Evolutionary conservation across 345 rosid species (phyloP), one percentile per base, ranked within the genome.

Genomic region (Eucalyptus polybractea): DNA sequence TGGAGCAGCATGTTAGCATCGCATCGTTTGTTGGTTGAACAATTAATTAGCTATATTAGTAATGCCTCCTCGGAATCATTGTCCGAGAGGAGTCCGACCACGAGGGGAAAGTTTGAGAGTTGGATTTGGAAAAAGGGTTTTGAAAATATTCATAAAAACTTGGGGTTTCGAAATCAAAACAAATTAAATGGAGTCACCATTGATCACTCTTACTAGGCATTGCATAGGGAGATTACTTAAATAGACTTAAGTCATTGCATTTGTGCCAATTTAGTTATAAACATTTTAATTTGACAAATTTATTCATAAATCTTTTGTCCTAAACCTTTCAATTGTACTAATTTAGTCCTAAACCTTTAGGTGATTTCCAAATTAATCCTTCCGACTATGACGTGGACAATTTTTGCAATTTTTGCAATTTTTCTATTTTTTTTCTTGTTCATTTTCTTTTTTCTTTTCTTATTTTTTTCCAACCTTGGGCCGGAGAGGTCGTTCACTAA

Each of bases 401-500:
- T 62, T 29, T 62, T 62, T 12, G 4, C n/a, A 24, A 24, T 27
- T 51, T 51, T 51, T 47, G 14, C 16, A 13, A 50, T 60, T 60
- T 27, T 60, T 60, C 8, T 5, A 27, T 25, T 13, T 29, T 62
- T 62, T n/a, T 65, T 65, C 76, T 3, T 62, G 2, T n/a, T n/a
- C 10, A 6, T 15, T 65, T 65, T 65, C 16, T 7, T 7, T n/a
- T 65, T 65, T n/a, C 17, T 65, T 14, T 62, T 62, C 33, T 29
- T 7, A 1, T 65, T 62, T 65, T 65, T 65, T 65, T 65, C 37
- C 76, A 65, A 14, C 6, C 10, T 65, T 65, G 21, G 76, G 37
- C 19, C 0, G 0, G 6, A 0, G 10, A 65, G 33, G 37, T n/a
- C 0, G 10, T 31, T n/a, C 3, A n/a, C 31, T 4, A 13, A 65